A percentile compares a stretch with the other conserved stretches of the same genome.
Evolutionary conservation across 805 yeast genomes (phyloP).

Genomic region (Pichia scutulata): DNA sequence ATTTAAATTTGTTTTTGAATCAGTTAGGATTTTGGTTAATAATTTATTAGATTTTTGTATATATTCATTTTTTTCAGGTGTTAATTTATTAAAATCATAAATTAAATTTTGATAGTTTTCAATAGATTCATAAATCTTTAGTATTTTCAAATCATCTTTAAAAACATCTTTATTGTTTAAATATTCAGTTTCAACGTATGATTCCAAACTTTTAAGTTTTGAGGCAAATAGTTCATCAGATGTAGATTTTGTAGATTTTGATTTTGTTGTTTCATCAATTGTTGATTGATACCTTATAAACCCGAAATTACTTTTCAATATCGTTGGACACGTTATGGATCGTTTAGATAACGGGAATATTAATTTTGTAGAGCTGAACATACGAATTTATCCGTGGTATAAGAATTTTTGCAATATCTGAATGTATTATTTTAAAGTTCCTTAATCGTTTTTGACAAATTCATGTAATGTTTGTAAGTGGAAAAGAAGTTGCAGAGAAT

Average conservation of each 20-base stretch:
- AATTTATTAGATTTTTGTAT: constrained; percentile 19
- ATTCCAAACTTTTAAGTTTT: constrained; percentile 8
- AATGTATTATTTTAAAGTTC: too few relatives aligned
- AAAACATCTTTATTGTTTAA: background rate
- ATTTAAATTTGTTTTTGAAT: constrained; percentile 16
- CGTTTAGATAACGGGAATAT: background rate
- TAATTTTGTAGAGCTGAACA: background rate
- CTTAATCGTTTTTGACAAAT: background rate
- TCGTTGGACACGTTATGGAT: background rate
- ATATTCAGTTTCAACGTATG: constrained; percentile 8
- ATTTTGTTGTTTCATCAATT: background rate
- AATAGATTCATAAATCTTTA: constrained; percentile 13
- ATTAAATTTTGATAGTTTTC: constrained; percentile 22
- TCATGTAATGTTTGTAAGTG: background rate
- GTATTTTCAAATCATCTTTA: background rate
- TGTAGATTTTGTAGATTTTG: constrained; percentile 2
- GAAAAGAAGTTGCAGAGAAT: background rate
- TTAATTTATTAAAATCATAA: constrained; percentile 16
- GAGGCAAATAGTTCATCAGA: constrained; percentile 9
- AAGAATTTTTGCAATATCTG: background rate
- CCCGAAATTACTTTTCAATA: background rate
- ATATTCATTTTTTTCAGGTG: constrained; percentile 15
- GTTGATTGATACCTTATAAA: constrained; percentile 10
- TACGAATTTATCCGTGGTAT: background rate
- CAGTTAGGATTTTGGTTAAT: constrained; percentile 12